These are phyloP conservation scores for Solanum hybrid DNA, from an alignment of 305 asterid species.

Conservation along the genomic window DNA sequence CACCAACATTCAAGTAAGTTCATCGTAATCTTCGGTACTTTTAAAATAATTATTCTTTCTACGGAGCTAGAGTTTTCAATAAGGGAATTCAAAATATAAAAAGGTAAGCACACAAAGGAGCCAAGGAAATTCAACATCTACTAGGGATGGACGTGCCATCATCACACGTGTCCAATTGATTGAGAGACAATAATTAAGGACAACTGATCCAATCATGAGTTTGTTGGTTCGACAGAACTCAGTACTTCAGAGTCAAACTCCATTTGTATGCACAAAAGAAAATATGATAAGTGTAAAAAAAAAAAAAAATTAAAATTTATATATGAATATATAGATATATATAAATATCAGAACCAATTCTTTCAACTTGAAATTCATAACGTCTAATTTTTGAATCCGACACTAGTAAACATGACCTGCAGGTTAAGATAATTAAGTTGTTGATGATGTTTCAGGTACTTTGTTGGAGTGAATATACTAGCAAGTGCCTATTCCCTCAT, in stretches of 20 bases:
- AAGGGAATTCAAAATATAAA: neutral
- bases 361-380: neutral
- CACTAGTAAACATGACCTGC: neutral
- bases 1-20: slow-evolving; percentile 68
- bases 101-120: neutral
- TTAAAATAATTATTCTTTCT: neutral
- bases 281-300: neutral
- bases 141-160: neutral
- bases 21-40: neutral
- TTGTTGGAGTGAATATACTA: slow-evolving; percentile 47
- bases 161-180: neutral
- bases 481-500: slow-evolving; percentile 52
- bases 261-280: neutral
- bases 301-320: too few relatives aligned
- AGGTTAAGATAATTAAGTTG: neutral
- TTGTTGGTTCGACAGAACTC: neutral
- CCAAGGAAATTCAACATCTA: neutral
- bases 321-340: too few relatives aligned
- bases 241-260: neutral
- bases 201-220: neutral
- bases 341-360: neutral
- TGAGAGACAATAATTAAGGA: neutral
- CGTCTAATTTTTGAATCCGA: neutral
- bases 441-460: slow-evolving; percentile 39
- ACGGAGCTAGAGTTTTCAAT: neutral